Conservation (phyloP, 768 basidiomycete species). For the Termitomyces sp. region DNA sequence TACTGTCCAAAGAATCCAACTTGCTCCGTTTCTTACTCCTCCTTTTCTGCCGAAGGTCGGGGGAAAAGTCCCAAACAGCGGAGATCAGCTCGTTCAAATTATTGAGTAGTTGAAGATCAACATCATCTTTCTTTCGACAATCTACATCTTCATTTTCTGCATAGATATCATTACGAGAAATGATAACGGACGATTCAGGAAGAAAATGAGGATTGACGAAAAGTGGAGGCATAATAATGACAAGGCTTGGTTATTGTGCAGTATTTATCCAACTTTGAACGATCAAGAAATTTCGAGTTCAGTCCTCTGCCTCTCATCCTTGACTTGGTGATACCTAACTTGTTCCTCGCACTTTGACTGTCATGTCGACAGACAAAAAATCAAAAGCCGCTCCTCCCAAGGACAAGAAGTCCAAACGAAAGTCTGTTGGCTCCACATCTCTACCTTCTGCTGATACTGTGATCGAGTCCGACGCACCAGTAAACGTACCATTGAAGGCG, state of each 20-base stretch:
- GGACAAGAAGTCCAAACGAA: conserved; percentile 19
- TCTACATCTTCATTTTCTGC: conserved; percentile 5
- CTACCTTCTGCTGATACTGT: background rate
- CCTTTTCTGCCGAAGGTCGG: background rate
- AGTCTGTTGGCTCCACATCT: conserved; percentile 12
- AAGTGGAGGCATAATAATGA: conserved; percentile 22
- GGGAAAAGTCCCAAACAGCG: conserved; percentile 4
- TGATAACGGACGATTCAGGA: conserved; percentile 22
- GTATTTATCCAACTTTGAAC: conserved; percentile 14
- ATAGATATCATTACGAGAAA: conserved; percentile 30
- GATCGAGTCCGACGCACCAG: conserved; percentile 10
- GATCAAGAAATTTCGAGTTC: conserved; percentile 11
- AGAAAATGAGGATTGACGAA: conserved; percentile 44
- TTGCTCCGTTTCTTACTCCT: conserved; percentile 9
- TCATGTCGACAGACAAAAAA: conserved; percentile 15
- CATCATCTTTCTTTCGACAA: background rate
- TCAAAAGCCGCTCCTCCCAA: conserved; percentile 13
- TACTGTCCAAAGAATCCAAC: background rate
- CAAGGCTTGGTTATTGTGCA: conserved; percentile 7
- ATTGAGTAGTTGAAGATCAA: conserved; percentile 10
- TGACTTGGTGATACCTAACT: background rate
- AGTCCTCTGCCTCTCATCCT: background rate
- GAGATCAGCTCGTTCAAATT: conserved; percentile 16
- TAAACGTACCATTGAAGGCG: conserved; percentile 5
- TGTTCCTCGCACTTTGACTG: background rate